Percentiles rank a stretch among this genome's conserved stretches.
Evolutionary conservation across 2,329 filamentous ascomycete genomes (phyloP).

Genomic region (Neurospora crassa): DNA sequence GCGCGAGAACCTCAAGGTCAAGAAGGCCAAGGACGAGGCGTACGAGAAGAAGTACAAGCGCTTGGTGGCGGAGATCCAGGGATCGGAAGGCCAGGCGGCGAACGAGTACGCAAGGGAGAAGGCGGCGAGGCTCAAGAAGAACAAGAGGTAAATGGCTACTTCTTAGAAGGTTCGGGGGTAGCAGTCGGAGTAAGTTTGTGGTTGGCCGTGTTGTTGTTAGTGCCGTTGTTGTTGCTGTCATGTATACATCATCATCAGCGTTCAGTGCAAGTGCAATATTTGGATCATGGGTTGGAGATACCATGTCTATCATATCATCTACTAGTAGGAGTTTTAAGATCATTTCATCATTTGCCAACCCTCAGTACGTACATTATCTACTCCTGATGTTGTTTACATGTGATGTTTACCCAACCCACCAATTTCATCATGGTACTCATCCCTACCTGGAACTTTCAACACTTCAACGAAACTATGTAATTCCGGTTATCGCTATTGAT

Average conservation of each 20-base stretch:
- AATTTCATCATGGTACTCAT: neutral
- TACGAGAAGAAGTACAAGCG: constrained; percentile 96
- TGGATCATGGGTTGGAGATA: neutral
- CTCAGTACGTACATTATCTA: neutral
- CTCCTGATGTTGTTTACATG: neutral
- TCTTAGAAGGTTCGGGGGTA: neutral
- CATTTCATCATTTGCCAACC: neutral
- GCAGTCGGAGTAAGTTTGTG: neutral
- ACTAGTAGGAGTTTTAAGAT: neutral
- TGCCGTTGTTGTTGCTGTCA: neutral
- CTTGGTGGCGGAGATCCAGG: constrained; percentile 89
- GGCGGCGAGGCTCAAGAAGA: constrained; percentile 59
- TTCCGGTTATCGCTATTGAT: neutral
- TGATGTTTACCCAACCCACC: neutral
- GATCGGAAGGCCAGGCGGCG: constrained; percentile 75
- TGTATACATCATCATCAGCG: neutral
- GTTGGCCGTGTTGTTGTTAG: neutral
- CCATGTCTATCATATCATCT: neutral
- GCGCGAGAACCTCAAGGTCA: constrained; percentile 78
- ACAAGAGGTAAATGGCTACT: constrained; percentile 4
- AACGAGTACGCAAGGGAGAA: constrained; percentile 89
- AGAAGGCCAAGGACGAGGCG: constrained; percentile 85
- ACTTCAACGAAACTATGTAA: neutral
- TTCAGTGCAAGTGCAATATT: neutral
- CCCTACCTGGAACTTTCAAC: neutral